These are phyloP conservation scores for Diutina scorzettiae DNA, from an alignment of 1,139 yeast genomes.

Conservation along the genomic window DNA sequence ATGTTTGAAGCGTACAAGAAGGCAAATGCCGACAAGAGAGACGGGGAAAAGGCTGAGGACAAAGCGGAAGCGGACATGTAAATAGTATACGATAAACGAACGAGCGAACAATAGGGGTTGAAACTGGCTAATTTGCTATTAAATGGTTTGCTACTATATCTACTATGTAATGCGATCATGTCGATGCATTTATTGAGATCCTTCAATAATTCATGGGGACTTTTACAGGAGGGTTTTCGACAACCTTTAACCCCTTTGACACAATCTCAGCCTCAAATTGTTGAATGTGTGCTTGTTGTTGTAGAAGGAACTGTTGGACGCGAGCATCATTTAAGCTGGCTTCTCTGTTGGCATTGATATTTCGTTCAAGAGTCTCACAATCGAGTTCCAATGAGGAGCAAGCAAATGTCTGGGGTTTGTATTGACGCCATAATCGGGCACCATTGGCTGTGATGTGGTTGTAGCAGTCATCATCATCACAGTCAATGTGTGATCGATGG, in stretches of 20 bases:
- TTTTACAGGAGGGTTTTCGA: background rate
- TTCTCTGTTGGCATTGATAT: background rate
- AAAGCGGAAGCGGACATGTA: background rate
- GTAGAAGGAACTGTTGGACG: background rate
- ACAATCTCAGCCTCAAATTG: background rate
- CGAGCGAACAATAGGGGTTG: background rate
- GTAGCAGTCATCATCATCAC: constrained; percentile 1
- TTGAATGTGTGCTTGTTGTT: background rate
- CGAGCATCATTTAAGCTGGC: background rate
- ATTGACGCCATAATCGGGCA: background rate
- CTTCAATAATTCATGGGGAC: too few species aligned
- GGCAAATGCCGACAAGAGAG: background rate
- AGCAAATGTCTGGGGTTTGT: background rate
- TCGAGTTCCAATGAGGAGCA: background rate
- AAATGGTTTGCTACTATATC: background rate
- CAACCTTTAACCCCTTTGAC: background rate
- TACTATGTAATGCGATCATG: too few species aligned
- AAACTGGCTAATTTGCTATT: background rate
- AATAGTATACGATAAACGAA: background rate
- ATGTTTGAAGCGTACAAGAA: background rate
- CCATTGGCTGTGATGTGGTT: background rate
- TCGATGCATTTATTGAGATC: too few species aligned
- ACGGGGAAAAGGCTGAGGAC: background rate
- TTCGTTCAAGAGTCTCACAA: constrained; percentile 1
- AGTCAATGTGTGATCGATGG: background rate